phyloP scores from a whole-genome alignment of 78 protist species.

The Speleostelium caveatum region DNA sequence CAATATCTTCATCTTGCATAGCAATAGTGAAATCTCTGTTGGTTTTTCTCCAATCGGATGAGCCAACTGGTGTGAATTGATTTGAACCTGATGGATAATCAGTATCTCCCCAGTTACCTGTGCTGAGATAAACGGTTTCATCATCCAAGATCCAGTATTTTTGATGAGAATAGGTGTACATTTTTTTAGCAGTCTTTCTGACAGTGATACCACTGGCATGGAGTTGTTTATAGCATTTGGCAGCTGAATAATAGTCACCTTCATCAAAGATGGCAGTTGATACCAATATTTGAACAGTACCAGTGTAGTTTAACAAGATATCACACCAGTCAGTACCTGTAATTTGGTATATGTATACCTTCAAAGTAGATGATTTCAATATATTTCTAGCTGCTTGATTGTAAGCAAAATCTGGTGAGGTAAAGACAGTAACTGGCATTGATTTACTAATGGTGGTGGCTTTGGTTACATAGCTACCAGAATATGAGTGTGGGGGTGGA shows the following conservation, averaged over 20 bases:
- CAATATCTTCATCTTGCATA: conserved; percentile 32
- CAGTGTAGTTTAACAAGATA: conserved; percentile 46
- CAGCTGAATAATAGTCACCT: conserved; percentile 61
- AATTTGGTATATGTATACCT: conserved; percentile 79
- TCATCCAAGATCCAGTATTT: conserved; percentile 85
- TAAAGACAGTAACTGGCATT: conserved; percentile 15
- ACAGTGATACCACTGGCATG: conserved; percentile 33
- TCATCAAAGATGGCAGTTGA: conserved; percentile 59
- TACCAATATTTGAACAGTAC: conserved; percentile 59
- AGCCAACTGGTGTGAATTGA: conserved; percentile 33
- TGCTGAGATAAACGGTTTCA: conserved; percentile 44
- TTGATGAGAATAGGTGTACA: conserved; percentile 78
- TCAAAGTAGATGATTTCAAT: conserved; percentile 9
- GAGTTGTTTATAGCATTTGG: conserved; percentile 62
- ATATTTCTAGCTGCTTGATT: conserved; percentile 29
- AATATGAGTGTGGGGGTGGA: conserved; percentile 56
- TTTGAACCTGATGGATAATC: conserved; percentile 74
- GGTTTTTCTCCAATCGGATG: conserved; percentile 63
- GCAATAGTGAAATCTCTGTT: conserved; percentile 82
- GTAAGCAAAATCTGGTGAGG: conserved; percentile 84
- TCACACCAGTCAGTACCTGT: conserved; percentile 77
- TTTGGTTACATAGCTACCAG: conserved; percentile 34
- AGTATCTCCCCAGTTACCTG: conserved; percentile 87
- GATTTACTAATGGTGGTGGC: conserved; percentile 15
- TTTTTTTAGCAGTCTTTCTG: conserved; percentile 33